Percentiles rank a stretch among this genome's conserved stretches.
Conservation (phyloP, 2,329 filamentous ascomycete genomes). For the Rasamsonia emersonii region DNA sequence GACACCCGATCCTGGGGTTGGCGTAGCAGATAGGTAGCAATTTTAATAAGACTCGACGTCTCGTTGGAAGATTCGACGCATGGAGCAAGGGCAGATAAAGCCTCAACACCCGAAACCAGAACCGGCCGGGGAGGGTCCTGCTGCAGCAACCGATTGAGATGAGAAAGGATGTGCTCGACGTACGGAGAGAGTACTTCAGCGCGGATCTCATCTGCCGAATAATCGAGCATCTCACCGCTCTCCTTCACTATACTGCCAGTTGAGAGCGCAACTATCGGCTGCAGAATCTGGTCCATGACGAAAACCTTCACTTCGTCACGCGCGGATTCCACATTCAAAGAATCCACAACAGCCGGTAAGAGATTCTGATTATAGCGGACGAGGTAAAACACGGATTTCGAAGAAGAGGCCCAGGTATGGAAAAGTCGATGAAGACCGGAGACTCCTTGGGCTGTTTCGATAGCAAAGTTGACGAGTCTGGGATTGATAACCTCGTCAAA, state of each 20-base stretch:
- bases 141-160: slow-evolving; percentile 45
- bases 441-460: slow-evolving; percentile 81
- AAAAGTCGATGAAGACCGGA: slow-evolving; percentile 77
- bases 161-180: slow-evolving; percentile 56
- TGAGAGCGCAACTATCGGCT: slow-evolving; percentile 56
- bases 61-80: slow-evolving; percentile 56
- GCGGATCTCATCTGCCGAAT: slow-evolving; percentile 31
- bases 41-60: slow-evolving; percentile 67
- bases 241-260: slow-evolving; percentile 45
- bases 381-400: slow-evolving; percentile 61
- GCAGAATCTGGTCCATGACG: slow-evolving; percentile 64
- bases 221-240: slow-evolving; percentile 34
- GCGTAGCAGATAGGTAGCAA: slow-evolving; percentile 70
- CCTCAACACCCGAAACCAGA: slow-evolving; percentile 68
- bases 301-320: slow-evolving; percentile 84
- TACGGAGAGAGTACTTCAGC: slow-evolving; percentile 42
- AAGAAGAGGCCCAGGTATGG: slow-evolving; percentile 66
- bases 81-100: slow-evolving; percentile 66
- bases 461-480: slow-evolving; percentile 66
- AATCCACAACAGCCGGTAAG: slow-evolving; percentile 63
- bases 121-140: slow-evolving; percentile 61
- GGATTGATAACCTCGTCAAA: slow-evolving; percentile 68
- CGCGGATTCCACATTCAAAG: slow-evolving; percentile 61
- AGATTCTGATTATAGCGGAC: slow-evolving; percentile 51
- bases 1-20: slow-evolving; percentile 79